These are phyloP conservation scores for Agaricales sp. DNA, from an alignment of 1,284 basidiomycete species.

Conservation along the genomic window DNA sequence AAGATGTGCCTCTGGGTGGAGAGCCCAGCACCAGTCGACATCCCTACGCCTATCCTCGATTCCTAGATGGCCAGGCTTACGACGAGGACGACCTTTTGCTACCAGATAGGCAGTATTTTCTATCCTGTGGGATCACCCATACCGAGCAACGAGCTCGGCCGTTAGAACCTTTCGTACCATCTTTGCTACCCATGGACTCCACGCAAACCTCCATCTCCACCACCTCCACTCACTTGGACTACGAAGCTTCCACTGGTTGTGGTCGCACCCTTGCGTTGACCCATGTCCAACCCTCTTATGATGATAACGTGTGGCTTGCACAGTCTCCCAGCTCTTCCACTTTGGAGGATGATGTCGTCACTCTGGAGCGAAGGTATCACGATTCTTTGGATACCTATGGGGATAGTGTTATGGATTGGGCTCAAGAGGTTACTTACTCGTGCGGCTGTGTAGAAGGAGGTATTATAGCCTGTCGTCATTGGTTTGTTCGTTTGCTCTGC, in stretches of 20 bases:
- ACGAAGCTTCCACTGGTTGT: constrained; percentile 40
- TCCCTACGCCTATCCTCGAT: constrained; percentile 12
- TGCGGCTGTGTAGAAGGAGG: background rate
- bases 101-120: constrained; percentile 13
- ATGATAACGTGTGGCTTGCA: background rate
- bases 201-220: constrained; percentile 9
- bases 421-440: background rate
- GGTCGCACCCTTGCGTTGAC: constrained; percentile 45
- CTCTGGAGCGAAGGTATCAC: background rate
- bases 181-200: constrained; percentile 29
- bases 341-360: background rate
- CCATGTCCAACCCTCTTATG: constrained; percentile 31
- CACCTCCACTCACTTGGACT: constrained; percentile 11
- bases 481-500: constrained; percentile 27
- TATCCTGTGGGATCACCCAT: constrained; percentile 11
- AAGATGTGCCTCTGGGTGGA: background rate
- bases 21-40: constrained; percentile 3
- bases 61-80: too few species aligned
- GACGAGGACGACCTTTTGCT: too few species aligned
- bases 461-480: constrained; percentile 47
- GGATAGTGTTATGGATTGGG: background rate
- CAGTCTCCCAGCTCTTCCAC: background rate
- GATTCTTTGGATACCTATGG: background rate
- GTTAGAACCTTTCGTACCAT: constrained; percentile 20
- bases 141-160: constrained; percentile 7